Percentiles rank a stretch among this genome's conserved stretches.
These are phyloP conservation scores for Trichophyton verrucosum DNA, from an alignment of 2,329 filamentous ascomycete genomes.

Conservation along the genomic window DNA sequence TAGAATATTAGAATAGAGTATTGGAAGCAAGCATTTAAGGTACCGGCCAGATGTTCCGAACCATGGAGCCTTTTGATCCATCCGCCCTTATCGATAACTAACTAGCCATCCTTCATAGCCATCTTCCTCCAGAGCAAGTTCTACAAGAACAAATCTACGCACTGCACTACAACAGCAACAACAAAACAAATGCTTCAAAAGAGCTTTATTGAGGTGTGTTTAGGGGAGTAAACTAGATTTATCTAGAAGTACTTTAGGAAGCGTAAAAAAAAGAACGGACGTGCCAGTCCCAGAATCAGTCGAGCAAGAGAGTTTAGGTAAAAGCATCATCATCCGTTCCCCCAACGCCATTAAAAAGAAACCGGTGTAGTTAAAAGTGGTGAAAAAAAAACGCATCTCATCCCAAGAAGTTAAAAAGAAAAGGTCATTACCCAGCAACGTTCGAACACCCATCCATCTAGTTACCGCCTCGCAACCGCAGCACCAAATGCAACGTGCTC, in stretches of 20 bases:
- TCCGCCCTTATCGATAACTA: too few relatives aligned
- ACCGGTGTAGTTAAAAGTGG: neutral
- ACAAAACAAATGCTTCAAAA: neutral
- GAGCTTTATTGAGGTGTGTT: neutral
- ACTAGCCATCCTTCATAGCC: too few relatives aligned
- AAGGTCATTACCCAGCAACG: too few relatives aligned
- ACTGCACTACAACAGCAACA: neutral
- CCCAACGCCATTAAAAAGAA: slow-evolving; percentile 3
- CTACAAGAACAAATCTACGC: too few relatives aligned
- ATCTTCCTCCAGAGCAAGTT: too few relatives aligned
- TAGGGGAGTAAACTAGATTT: too few relatives aligned
- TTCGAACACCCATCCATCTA: neutral
- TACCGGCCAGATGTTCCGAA: too few relatives aligned
- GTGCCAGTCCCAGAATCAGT: slow-evolving; percentile 29
- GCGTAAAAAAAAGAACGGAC: slow-evolving; percentile 34
- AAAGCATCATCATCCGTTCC: neutral
- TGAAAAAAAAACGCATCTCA: neutral
- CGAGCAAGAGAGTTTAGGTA: neutral
- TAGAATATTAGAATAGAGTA: too few relatives aligned
- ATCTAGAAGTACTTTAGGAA: too few relatives aligned
- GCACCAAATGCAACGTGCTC: slow-evolving; percentile 66
- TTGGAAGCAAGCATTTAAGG: too few relatives aligned
- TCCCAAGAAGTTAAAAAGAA: neutral
- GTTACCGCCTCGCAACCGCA: slow-evolving; percentile 58
- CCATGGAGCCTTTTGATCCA: too few relatives aligned